Conservation (phyloP, 177 flowering plant genomes). For the Tripterygium wilfordii region DNA sequence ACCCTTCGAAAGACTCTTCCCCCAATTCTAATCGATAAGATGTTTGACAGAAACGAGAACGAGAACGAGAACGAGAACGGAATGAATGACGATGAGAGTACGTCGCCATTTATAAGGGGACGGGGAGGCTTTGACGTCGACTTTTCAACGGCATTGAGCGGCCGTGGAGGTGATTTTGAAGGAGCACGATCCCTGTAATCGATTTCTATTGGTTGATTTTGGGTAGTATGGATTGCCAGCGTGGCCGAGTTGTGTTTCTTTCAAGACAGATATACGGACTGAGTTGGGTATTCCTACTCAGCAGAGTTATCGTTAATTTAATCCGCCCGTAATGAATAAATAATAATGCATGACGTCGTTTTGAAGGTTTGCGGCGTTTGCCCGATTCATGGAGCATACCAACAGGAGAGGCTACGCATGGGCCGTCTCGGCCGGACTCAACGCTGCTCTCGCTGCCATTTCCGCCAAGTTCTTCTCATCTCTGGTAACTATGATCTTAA, state of each 20-base stretch:
- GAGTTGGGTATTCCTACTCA: background rate
- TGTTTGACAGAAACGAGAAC: too few species aligned
- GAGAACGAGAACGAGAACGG: too few species aligned
- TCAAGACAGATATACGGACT: background rate
- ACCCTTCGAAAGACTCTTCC: too few species aligned
- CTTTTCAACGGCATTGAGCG: too few species aligned
- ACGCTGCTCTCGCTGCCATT: constrained; percentile 78
- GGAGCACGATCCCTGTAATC: constrained; percentile 5
- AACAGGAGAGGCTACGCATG: constrained; percentile 46
- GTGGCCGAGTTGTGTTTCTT: constrained; percentile 21
- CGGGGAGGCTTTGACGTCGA: background rate
- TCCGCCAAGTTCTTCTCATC: constrained; percentile 58
- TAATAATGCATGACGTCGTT: background rate
- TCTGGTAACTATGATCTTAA: constrained; percentile 25
- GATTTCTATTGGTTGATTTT: constrained; percentile 6
- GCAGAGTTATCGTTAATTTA: background rate
- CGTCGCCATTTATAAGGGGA: too few species aligned
- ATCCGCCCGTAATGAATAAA: background rate
- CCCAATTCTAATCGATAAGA: too few species aligned
- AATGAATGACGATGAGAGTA: too few species aligned
- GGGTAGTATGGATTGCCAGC: constrained; percentile 9
- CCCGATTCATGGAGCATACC: constrained; percentile 6
- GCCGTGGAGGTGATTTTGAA: too few species aligned
- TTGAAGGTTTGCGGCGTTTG: background rate
- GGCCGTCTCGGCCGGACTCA: constrained; percentile 75